Conservation (phyloP, 495 filamentous ascomycete genomes). For the Aspergillus panamensis region DNA sequence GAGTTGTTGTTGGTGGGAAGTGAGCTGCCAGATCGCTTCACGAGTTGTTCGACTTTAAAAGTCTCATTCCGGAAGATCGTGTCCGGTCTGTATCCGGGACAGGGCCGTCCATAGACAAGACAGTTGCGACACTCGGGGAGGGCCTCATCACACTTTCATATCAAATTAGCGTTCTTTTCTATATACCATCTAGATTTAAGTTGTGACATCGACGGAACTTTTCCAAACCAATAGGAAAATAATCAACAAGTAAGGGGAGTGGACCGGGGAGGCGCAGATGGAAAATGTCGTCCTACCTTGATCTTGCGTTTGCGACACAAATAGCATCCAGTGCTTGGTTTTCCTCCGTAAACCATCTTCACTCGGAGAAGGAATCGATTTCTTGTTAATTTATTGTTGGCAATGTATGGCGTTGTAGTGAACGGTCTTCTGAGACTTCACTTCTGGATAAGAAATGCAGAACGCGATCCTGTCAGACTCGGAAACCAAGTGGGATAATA, state of each 20-base stretch:
- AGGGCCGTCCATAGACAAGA: constrained; percentile 38
- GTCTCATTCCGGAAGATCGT: constrained; percentile 43
- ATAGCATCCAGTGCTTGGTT: constrained; percentile 46
- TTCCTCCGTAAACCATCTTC: constrained; percentile 47
- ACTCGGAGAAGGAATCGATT: constrained; percentile 2
- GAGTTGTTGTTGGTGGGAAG: constrained; percentile 5
- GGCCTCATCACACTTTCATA: constrained; percentile 42
- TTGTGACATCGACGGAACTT: background rate
- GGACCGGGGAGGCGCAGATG: background rate
- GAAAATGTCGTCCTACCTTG: constrained; percentile 35
- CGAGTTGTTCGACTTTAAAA: constrained; percentile 28
- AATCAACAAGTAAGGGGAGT: constrained; percentile 3
- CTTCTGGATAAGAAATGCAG: background rate
- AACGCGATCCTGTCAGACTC: background rate
- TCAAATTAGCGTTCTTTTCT: background rate
- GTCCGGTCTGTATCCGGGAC: constrained; percentile 42
- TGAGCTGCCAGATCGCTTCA: constrained; percentile 23
- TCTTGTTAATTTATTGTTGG: too few relatives aligned
- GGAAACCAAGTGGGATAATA: background rate
- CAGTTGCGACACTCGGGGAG: constrained; percentile 43
- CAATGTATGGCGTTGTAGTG: background rate
- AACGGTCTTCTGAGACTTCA: background rate
- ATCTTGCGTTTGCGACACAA: constrained; percentile 48
- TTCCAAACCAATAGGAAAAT: constrained; percentile 1
- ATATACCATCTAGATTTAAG: too few relatives aligned